A percentile compares a stretch with the other conserved stretches of the same genome.
These are phyloP conservation scores for Colletotrichum liriopes DNA, from an alignment of 2,329 filamentous ascomycete species.

Conservation along the genomic window DNA sequence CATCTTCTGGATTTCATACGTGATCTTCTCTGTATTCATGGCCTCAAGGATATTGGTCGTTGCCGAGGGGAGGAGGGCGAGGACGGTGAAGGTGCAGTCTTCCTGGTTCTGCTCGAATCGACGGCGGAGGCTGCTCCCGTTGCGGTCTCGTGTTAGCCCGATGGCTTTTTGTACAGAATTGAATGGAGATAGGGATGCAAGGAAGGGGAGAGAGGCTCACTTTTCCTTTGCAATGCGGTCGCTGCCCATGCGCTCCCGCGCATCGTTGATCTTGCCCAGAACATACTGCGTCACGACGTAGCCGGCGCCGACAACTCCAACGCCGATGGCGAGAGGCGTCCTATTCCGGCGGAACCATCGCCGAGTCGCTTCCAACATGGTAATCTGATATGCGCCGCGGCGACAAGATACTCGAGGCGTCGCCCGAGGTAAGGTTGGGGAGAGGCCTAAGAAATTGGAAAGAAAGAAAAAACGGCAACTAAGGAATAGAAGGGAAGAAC, in stretches of 20 bases:
- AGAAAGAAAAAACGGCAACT: background rate
- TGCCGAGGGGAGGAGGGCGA: conserved; percentile 93
- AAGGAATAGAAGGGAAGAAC: background rate
- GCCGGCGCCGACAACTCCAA: conserved; percentile 88
- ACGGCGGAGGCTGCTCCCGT: conserved; percentile 81
- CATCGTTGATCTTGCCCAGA: conserved; percentile 90
- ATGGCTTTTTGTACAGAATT: background rate
- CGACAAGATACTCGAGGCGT: background rate
- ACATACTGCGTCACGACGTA: conserved; percentile 96
- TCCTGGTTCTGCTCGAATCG: conserved; percentile 99
- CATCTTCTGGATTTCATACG: conserved; percentile 94
- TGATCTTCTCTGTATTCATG: conserved; percentile 92
- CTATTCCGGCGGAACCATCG: conserved; percentile 95
- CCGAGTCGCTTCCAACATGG: conserved; percentile 80
- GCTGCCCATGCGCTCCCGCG: conserved; percentile 95
- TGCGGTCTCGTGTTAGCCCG: conserved; percentile 11
- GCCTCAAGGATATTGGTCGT: conserved; percentile 90
- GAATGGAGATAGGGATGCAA: background rate
- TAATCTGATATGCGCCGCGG: conserved; percentile 35
- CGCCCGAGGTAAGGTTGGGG: background rate
- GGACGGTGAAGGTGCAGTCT: conserved; percentile 97
- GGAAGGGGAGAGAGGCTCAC: conserved; percentile 66
- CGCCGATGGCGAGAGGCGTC: conserved; percentile 89
- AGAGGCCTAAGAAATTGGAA: background rate
- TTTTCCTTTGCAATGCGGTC: conserved; percentile 98